Evolutionary conservation across 345 rosid species (phyloP), one percentile per base, ranked within the genome.

Genomic region (Clausena lansium): DNA sequence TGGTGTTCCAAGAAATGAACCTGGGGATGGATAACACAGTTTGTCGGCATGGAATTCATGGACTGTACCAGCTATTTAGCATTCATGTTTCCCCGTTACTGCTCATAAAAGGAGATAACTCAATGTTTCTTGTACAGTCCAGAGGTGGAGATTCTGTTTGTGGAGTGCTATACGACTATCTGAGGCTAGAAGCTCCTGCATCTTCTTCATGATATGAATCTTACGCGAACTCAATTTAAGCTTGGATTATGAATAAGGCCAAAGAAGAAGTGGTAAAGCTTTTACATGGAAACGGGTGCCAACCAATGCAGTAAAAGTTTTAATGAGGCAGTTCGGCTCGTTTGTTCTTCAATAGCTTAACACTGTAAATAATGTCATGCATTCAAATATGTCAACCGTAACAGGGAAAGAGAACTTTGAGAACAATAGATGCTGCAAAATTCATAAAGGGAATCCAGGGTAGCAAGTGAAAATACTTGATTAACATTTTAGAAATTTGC

Each of bases 1-100:
- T 67, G 73, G 86, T 78, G 22, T 64, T 84, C 61, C 74, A 76
- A 50, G 77, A 75, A 60, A 36, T 64, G 67, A 84, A 80, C 19
- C 47, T 78, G 77, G 87, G 89, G 27, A 80, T 69, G 52, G 82
- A 84, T 27, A 84, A 86, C 70, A 68, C 84, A 65, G 79, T 82
- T 35, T 77, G 80, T 73, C 70, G 85, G 35, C 89, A 84, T 61
- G 86, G 87, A 73, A 79, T 86, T 41, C 82, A 78, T 32, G 86
- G 85, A 58, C 73, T 84, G 28, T 84, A 84, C 52, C 68, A 50
- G n/a, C 68, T 77, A 25, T 81, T 83, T 59, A 77, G 67, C 41
- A 24, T 66, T 5, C 79, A 78, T 25, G 77, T 86, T 39, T 55
- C 82, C 33, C 79, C 85, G 2, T 47, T 74, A 9, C 28, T 83